phyloP scores from a whole-genome alignment of 2,329 filamentous ascomycete species.

The Claviceps quebecensis region DNA sequence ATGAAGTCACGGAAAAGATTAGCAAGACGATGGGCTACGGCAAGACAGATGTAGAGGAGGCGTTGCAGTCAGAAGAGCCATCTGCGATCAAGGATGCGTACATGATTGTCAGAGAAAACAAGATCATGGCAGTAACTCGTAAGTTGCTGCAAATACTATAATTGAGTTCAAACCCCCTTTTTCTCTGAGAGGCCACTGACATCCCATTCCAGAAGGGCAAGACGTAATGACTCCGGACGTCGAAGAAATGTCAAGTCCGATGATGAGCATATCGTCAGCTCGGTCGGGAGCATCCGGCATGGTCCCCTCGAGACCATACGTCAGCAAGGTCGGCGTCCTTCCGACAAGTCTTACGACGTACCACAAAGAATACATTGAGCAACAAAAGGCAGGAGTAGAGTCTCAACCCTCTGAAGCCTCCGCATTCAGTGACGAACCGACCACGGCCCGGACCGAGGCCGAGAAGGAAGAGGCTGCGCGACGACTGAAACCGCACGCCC shows the following conservation, averaged over 20 bases:
- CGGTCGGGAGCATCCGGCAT: conserved; percentile 38
- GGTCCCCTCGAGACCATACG: conserved; percentile 39
- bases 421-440: conserved; percentile 32
- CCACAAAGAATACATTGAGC: conserved; percentile 80
- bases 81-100: conserved; percentile 99
- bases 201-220: conserved; percentile 18
- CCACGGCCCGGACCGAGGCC: conserved; percentile 44
- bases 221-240: conserved; percentile 21
- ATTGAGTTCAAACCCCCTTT: too few relatives aligned
- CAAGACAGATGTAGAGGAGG: conserved; percentile 88
- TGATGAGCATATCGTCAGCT: conserved; percentile 40
- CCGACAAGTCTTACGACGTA: conserved; percentile 84
- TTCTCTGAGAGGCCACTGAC: conserved; percentile 2
- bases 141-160: conserved; percentile 27
- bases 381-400: conserved; percentile 40
- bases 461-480: conserved; percentile 72
- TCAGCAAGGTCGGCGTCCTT: conserved; percentile 81
- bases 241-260: conserved; percentile 31
- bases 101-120: conserved; percentile 93
- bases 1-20: conserved; percentile 86
- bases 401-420: conserved; percentile 27
- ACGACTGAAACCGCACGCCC: conserved; percentile 73
- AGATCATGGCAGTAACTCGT: conserved; percentile 92
- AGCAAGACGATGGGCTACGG: conserved; percentile 98
- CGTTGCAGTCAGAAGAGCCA: conserved; percentile 78